Evolutionary conservation across 2,329 filamentous ascomycete genomes (phyloP), one percentile per base, ranked within the genome.

Genomic region (Sphaerulina musiva): DNA sequence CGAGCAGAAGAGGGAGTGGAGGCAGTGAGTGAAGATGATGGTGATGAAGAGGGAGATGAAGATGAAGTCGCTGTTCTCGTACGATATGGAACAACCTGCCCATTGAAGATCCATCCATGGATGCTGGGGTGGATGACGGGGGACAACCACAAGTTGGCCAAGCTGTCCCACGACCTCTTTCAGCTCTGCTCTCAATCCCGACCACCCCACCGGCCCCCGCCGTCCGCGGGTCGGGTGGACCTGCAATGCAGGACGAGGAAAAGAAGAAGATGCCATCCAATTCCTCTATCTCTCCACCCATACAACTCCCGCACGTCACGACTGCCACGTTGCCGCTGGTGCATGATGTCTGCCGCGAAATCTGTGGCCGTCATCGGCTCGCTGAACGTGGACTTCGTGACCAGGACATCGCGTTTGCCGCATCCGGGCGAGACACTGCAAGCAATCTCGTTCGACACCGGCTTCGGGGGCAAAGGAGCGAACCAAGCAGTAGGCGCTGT

Each of bases 361-460:
- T 55, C 48, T n/a, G 55, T 97, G 70, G 85, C 86, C 59, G 81
- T 96, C 59, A 84, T 97, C 62, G 92, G 92, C 64, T 97, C 92
- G 34, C 83, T 98, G 57, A 97, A 97, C 74, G 88, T 89, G 69
- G 92, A 98, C 75, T 84, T 97, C 59, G 88, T 95, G 59, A 91
- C 89, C 40, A 84, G 89, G 65, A 93, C 93, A 34, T 78, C 88
- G 4, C 88, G 92, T 59, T 83, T 95, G 59, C 92, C 93, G 1
- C 75, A 79, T 1, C 84, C 86, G 0, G 93, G 92, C 62, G 92
- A 98, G 74, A 97, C 92, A 2, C 79, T 97, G 48, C 91, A 87
- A 2, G 81, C 89, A 46, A 83, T 77, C 60, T 83, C 82, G 17
- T 95, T 95, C 74, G 80, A 80, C 67, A 89, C 85, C 36, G 90